These are phyloP conservation scores for Mucor indicus DNA, from an alignment of 371 early-diverging fungal genomes.

Conservation along the genomic window DNA sequence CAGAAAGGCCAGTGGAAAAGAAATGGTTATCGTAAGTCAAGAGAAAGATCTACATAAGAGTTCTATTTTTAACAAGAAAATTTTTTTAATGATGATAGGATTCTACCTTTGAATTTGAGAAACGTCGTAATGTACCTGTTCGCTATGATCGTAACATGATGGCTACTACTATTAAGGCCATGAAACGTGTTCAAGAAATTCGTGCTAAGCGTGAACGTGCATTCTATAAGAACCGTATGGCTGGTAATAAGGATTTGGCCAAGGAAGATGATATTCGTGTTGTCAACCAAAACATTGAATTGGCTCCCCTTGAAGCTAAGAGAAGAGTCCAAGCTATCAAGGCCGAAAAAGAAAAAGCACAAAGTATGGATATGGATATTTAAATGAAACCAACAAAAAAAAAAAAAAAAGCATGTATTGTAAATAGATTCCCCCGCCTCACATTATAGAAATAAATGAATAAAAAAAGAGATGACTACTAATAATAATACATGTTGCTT, in stretches of 20 bases:
- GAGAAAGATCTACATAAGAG: no score
- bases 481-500: no score
- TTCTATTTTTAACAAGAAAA: no score
- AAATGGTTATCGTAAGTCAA: conserved; percentile 93
- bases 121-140: conserved; percentile 94
- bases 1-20: conserved; percentile 96
- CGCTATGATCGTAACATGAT: conserved; percentile 96
- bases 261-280: conserved; percentile 69
- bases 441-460: no score
- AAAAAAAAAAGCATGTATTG: no score
- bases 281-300: conserved; percentile 83
- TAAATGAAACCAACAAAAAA: conserved; percentile 17
- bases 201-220: conserved; percentile 87
- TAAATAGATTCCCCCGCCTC: no score
- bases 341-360: conserved; percentile 46
- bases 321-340: conserved; percentile 61
- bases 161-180: conserved; percentile 93
- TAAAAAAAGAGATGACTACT: no score
- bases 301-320: conserved; percentile 68
- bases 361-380: conserved; percentile 63
- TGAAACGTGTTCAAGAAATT: conserved; percentile 95
- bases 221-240: conserved; percentile 86
- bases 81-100: conserved; percentile 54
- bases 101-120: conserved; percentile 96
- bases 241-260: conserved; percentile 77